Base-by-base conservation (phyloP, 768 basidiomycete genomes). In the Dentipellis sp. region DNA sequence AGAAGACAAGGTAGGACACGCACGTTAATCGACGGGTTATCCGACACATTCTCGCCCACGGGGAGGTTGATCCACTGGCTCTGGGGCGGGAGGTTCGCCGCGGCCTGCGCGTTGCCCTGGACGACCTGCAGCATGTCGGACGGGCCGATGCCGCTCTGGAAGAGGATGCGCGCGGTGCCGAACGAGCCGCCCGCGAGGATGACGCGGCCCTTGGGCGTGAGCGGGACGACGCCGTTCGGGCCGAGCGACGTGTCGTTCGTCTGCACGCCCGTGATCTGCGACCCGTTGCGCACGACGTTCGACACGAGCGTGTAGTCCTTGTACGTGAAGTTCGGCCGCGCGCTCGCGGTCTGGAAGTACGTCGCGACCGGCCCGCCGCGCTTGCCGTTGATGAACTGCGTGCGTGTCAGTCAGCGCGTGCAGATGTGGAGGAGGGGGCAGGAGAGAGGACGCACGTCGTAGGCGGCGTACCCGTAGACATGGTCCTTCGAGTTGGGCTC, bases 1-100 rank as follows among this genome's bases (percentile, higher is more conserved):
- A 29, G 17, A 23, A 47, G 29, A 16, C 22, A 8, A 37, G 14
- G 5, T 14, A 53, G 21, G 22, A 53, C 39, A 70, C 74, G 47
- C 56, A 79, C 78, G 59, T 82, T 83, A 62, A 84, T 80, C 6
- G 80, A 81, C 16, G 83, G 83, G 65, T 83, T 83, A 63, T 84
- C 83, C 22, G 74, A 76, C 7, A 78, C 78, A 56, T 77, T 78
- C 53, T 74, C 66, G 6, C 83, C 82, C 46, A 83, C 81, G 1
- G 82, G 83, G 22, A 83, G 69, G 65, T 82, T 69, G 65, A 84
- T 83, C 72, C 73, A 84, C 52, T 79, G 66, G 7, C 65, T 62
- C 53, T 71, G 63, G 9, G 78, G 72, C 16, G 82, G 82, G 10
- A 84, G 69, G 45, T 72, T 69, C 34, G 74, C 67, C 2, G 73